phyloP scores from a whole-genome alignment of 306 rosid genomes.

The Malus sylvestris region DNA sequence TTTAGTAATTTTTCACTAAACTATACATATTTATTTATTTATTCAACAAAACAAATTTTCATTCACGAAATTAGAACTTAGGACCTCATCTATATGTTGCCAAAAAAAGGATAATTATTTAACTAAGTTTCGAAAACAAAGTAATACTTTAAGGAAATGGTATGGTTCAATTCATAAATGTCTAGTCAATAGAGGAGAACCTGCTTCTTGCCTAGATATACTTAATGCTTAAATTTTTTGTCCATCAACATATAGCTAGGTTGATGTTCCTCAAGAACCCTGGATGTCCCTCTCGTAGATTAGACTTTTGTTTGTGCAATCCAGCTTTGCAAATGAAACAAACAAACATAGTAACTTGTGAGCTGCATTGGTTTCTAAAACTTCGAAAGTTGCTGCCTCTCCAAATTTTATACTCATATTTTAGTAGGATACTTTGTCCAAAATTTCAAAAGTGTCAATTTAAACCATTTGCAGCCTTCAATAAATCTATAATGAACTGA shows the following conservation, averaged over 20 bases:
- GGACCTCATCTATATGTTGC: too few species aligned
- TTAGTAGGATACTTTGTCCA: neutral
- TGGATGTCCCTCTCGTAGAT: conserved; percentile 13
- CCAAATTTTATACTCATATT: neutral
- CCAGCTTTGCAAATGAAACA: conserved; percentile 39
- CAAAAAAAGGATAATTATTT: too few species aligned
- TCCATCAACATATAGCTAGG: neutral
- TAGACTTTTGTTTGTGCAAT: conserved; percentile 33
- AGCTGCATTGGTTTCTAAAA: conserved; percentile 20
- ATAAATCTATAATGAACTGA: conserved; percentile 22
- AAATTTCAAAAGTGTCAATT: neutral
- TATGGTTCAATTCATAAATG: conserved; percentile 63
- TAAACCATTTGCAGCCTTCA: neutral
- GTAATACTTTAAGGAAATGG: conserved; percentile 4
- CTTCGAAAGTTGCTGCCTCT: neutral
- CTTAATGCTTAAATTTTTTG: neutral
- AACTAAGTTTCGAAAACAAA: too few species aligned
- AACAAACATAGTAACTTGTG: conserved; percentile 1
- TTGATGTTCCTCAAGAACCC: neutral
- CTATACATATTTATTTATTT: too few species aligned
- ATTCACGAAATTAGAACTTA: neutral
- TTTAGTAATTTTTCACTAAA: too few species aligned
- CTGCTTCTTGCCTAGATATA: conserved; percentile 32
- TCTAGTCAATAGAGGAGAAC: conserved; percentile 48
- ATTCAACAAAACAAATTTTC: neutral